Conservation (phyloP, 805 yeast genomes). For the Maudiozyma barnettii region DNA sequence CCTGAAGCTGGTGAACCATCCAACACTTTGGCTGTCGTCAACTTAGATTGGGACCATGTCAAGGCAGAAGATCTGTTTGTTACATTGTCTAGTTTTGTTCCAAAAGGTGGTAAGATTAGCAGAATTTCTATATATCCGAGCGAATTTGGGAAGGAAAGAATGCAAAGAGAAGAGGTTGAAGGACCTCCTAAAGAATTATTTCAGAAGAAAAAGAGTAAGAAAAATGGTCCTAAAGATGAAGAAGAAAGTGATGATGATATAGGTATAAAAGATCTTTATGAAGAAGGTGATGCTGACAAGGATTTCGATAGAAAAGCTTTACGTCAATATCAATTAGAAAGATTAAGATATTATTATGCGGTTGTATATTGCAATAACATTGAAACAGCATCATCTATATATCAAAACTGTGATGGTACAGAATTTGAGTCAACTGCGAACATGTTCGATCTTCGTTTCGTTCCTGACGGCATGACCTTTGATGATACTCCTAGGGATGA, state of each 20-base stretch:
- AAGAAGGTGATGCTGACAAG: conserved; percentile 71
- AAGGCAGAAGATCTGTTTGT: conserved; percentile 81
- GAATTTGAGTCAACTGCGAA: conserved; percentile 95
- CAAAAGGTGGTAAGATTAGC: conserved; percentile 57
- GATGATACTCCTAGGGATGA: conserved; percentile 66
- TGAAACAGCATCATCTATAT: conserved; percentile 62
- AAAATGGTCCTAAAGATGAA: conserved; percentile 30
- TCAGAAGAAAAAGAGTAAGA: conserved; percentile 34
- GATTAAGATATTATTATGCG: conserved; percentile 89
- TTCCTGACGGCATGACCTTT: conserved; percentile 89
- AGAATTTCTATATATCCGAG: conserved; percentile 75
- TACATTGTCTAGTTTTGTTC: conserved; percentile 77
- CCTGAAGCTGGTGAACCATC: conserved; percentile 89
- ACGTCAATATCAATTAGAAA: conserved; percentile 84
- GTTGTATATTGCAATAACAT: conserved; percentile 74
- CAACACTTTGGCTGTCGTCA: conserved; percentile 76
- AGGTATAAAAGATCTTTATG: conserved; percentile 62
- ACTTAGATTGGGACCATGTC: conserved; percentile 96
- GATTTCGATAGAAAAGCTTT: conserved; percentile 80
- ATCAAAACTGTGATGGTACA: conserved; percentile 84
- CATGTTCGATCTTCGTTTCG: conserved; percentile 80
- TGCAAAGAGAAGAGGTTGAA: conserved; percentile 80
- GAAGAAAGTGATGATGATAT: conserved; percentile 41
- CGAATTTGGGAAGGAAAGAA: conserved; percentile 85
- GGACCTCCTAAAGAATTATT: conserved; percentile 91